Conservation (phyloP, 768 basidiomycete genomes). For the Lactarius tabidus region DNA sequence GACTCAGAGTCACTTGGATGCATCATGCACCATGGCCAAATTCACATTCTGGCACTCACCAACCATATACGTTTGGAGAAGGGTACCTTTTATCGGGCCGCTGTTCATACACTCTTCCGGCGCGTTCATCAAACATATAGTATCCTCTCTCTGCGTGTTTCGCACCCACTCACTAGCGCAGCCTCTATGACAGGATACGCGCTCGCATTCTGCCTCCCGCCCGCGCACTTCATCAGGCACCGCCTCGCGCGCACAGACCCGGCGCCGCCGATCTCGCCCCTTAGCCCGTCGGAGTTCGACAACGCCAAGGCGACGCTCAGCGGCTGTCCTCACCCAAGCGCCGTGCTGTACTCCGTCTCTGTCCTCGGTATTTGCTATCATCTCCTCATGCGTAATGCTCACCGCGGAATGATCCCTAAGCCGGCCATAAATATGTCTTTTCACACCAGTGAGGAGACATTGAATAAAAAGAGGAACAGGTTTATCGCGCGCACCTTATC, state of each 20-base stretch:
- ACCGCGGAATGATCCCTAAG: no score
- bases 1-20: constrained; percentile 70
- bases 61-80: constrained; percentile 69
- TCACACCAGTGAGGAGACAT: no score
- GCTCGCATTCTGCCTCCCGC: constrained; percentile 52
- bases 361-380: constrained; percentile 47
- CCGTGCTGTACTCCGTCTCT: constrained; percentile 60
- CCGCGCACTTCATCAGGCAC: constrained; percentile 68
- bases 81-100: constrained; percentile 63
- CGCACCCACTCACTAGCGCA: constrained; percentile 38
- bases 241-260: constrained; percentile 45
- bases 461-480: no score
- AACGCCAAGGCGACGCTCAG: constrained; percentile 69
- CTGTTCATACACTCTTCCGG: constrained; percentile 63
- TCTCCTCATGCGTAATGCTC: no score
- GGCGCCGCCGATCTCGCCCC: constrained; percentile 45
- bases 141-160: constrained; percentile 34
- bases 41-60: no score
- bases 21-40: no score
- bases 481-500: no score
- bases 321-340: constrained; percentile 60
- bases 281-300: constrained; percentile 75
- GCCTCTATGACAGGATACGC: constrained; percentile 65
- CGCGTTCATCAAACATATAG: constrained; percentile 54
- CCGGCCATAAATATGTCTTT: no score